Conservation (phyloP, 1,139 yeast genomes). For the Diutina rugosa region DNA sequence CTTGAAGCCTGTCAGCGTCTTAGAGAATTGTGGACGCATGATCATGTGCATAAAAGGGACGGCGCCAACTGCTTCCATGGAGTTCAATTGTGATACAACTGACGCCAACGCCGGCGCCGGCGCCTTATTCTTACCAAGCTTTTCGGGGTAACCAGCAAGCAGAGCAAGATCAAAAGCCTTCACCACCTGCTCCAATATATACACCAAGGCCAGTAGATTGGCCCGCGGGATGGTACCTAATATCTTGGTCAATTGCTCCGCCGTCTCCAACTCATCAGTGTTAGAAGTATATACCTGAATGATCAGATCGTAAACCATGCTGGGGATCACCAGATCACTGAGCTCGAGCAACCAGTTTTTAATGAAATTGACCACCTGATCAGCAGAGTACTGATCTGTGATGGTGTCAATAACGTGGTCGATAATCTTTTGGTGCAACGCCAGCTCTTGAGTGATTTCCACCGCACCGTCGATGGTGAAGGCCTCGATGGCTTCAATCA, state of each 20-base stretch:
- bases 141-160: slow-evolving; percentile 7
- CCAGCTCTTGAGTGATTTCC: neutral
- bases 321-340: slow-evolving; percentile 32
- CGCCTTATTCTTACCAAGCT: slow-evolving; percentile 7
- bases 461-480: slow-evolving; percentile 5
- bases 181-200: slow-evolving; percentile 23
- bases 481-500: slow-evolving; percentile 14
- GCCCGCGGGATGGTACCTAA: slow-evolving; percentile 28
- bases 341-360: slow-evolving; percentile 32
- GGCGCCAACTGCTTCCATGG: slow-evolving; percentile 25
- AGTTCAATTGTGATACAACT: slow-evolving; percentile 14
- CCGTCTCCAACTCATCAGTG: neutral
- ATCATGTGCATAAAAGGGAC: slow-evolving; percentile 31
- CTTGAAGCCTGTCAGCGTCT: slow-evolving; percentile 25
- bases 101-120: slow-evolving; percentile 6
- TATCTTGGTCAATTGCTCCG: slow-evolving; percentile 8
- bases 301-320: slow-evolving; percentile 20
- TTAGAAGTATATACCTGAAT: neutral
- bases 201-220: slow-evolving; percentile 26
- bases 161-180: slow-evolving; percentile 12
- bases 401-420: slow-evolving; percentile 9
- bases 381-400: neutral
- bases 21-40: slow-evolving; percentile 27
- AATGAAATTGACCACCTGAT: slow-evolving; percentile 17
- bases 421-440: slow-evolving; percentile 10